Evolutionary conservation across 2,329 filamentous ascomycete genomes (phyloP).

Genomic region (Trichophyton equinum): DNA sequence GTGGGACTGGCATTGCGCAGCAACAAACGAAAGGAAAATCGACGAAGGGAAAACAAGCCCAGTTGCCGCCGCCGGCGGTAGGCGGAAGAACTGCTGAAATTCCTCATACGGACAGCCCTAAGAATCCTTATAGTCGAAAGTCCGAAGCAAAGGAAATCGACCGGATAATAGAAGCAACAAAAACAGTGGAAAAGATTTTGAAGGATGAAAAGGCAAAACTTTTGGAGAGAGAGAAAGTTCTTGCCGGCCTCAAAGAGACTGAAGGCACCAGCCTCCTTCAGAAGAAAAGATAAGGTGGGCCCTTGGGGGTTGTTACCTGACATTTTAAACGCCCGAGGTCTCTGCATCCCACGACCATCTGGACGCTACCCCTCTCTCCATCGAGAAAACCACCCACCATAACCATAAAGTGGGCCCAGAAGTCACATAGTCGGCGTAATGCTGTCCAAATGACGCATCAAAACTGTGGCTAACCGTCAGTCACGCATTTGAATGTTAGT

Average conservation of each 20-base stretch:
- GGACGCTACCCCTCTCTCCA: background rate
- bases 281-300: slow-evolving; percentile 27
- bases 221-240: slow-evolving; percentile 47
- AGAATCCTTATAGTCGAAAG: slow-evolving; percentile 60
- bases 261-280: slow-evolving; percentile 29
- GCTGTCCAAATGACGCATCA: background rate
- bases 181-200: slow-evolving; percentile 47
- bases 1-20: slow-evolving; percentile 42
- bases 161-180: slow-evolving; percentile 50
- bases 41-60: slow-evolving; percentile 44
- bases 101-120: slow-evolving; percentile 52
- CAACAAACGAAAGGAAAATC: slow-evolving; percentile 38
- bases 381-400: background rate
- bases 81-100: slow-evolving; percentile 63
- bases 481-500: no score
- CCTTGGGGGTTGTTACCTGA: background rate
- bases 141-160: slow-evolving; percentile 56
- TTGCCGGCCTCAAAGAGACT: slow-evolving; percentile 39
- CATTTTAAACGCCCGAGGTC: background rate
- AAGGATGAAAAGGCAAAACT: slow-evolving; percentile 53
- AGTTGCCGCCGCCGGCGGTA: slow-evolving; percentile 34
- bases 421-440: background rate
- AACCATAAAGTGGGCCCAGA: background rate
- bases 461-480: background rate
- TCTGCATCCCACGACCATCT: background rate